Conservation (phyloP, 441 rosid genomes). For the Melastoma candidum region DNA sequence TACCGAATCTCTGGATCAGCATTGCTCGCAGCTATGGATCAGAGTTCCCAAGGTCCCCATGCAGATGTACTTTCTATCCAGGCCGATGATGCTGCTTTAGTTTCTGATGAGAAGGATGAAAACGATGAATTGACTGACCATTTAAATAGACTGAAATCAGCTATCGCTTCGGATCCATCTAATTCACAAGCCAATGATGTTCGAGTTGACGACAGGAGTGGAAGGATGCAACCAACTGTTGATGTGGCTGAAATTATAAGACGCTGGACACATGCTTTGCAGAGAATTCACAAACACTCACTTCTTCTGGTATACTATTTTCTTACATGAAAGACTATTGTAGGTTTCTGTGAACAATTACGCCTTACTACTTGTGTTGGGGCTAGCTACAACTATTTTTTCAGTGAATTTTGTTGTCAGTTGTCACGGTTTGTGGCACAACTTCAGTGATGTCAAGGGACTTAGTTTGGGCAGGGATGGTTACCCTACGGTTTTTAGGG, state of each 20-base stretch:
- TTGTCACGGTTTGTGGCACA: too few relatives aligned
- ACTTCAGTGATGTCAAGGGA: too few relatives aligned
- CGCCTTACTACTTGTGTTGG: not conserved
- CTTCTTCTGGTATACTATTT: slow-evolving; percentile 74
- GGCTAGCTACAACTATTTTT: not conserved
- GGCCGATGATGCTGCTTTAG: slow-evolving; percentile 31
- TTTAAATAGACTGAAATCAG: slow-evolving; percentile 33
- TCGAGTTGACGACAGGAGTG: slow-evolving; percentile 83
- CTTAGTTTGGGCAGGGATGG: too few relatives aligned
- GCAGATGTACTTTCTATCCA: slow-evolving; percentile 50
- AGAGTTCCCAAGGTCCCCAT: slow-evolving; percentile 80
- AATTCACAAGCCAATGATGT: slow-evolving; percentile 58
- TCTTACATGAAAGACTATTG: slow-evolving; percentile 2
- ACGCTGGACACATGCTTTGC: slow-evolving; percentile 99
- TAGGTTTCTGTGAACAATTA: slow-evolving; percentile 3
- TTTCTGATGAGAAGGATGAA: slow-evolving; percentile 59
- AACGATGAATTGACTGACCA: slow-evolving; percentile 39
- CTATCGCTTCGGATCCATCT: slow-evolving; percentile 33
- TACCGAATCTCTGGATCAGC: slow-evolving; percentile 98
- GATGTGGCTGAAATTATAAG: slow-evolving; percentile 98
- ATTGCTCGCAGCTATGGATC: slow-evolving; percentile 95
- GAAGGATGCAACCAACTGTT: slow-evolving; percentile 77
- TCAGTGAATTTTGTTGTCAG: too few relatives aligned
- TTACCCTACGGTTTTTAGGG: too few relatives aligned
- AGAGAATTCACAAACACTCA: slow-evolving; percentile 95